A percentile compares a stretch with the other conserved stretches of the same genome.
phyloP scores from a whole-genome alignment of 2,329 filamentous ascomycete genomes.

The Neonectria coccinea region DNA sequence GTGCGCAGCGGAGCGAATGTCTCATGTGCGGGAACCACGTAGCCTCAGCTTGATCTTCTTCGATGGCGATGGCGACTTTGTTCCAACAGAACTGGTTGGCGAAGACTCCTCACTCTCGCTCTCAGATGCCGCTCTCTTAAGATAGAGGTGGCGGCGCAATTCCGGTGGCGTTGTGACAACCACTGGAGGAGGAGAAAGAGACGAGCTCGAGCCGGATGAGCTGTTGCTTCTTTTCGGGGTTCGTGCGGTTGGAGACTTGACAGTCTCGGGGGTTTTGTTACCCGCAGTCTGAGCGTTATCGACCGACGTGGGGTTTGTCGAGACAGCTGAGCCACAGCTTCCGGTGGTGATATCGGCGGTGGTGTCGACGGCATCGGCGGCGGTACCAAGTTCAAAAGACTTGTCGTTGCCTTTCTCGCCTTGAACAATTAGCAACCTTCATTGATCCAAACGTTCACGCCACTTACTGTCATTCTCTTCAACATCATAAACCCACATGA shows the following conservation, averaged over 20 bases:
- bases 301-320: neutral
- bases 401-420: neutral
- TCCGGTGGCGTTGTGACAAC: slow-evolving; percentile 31
- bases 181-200: slow-evolving; percentile 35
- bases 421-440: neutral
- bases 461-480: slow-evolving; percentile 23
- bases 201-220: slow-evolving; percentile 17
- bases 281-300: neutral
- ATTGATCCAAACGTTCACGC: neutral
- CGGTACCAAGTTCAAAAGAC: neutral
- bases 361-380: neutral
- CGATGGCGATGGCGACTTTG: neutral
- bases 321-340: neutral
- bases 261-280: neutral
- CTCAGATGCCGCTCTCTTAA: neutral
- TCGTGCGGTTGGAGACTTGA: neutral
- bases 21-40: neutral
- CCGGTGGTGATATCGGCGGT: neutral
- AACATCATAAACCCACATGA: slow-evolving; percentile 37
- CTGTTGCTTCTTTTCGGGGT: neutral
- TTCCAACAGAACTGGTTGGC: neutral
- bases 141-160: too few relatives aligned
- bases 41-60: neutral
- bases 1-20: too few relatives aligned
- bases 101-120: neutral